Conservation (phyloP, 1,284 basidiomycete species). For the Dichomitus squalens region DNA sequence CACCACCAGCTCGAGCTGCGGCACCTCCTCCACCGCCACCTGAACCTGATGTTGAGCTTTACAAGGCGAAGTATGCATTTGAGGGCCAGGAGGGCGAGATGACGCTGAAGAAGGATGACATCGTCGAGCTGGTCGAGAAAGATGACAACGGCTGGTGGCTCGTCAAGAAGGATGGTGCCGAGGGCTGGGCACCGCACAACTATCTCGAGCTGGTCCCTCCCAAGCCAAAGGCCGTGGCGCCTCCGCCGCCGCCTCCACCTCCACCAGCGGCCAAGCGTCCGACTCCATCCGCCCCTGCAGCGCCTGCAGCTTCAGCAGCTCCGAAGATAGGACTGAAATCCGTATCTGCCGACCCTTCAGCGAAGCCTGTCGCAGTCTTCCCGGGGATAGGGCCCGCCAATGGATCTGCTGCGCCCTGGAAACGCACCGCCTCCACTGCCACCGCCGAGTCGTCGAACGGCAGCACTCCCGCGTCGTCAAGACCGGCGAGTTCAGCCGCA, state of each 20-base stretch:
- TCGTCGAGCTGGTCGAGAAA: constrained; percentile 92
- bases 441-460: constrained; percentile 36
- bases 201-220: constrained; percentile 83
- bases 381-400: constrained; percentile 68
- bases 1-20: constrained; percentile 51
- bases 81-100: constrained; percentile 92
- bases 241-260: constrained; percentile 59
- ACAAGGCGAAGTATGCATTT: constrained; percentile 89
- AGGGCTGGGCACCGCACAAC: constrained; percentile 97
- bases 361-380: constrained; percentile 75
- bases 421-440: constrained; percentile 49
- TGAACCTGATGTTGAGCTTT: constrained; percentile 73
- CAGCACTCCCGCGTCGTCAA: constrained; percentile 54
- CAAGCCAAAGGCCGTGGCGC: constrained; percentile 56
- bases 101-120: constrained; percentile 86
- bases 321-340: constrained; percentile 39
- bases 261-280: constrained; percentile 40
- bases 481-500: constrained; percentile 55
- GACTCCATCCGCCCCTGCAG: constrained; percentile 35
- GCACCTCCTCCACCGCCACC: constrained; percentile 55
- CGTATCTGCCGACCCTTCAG: constrained; percentile 53
- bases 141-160: constrained; percentile 98
- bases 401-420: constrained; percentile 74
- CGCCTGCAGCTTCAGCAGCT: constrained; percentile 38
- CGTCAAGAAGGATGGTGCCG: constrained; percentile 80